These are phyloP conservation scores for Saussurea involucrata DNA, from an alignment of 129 eudicot genomes.

Conservation along the genomic window DNA sequence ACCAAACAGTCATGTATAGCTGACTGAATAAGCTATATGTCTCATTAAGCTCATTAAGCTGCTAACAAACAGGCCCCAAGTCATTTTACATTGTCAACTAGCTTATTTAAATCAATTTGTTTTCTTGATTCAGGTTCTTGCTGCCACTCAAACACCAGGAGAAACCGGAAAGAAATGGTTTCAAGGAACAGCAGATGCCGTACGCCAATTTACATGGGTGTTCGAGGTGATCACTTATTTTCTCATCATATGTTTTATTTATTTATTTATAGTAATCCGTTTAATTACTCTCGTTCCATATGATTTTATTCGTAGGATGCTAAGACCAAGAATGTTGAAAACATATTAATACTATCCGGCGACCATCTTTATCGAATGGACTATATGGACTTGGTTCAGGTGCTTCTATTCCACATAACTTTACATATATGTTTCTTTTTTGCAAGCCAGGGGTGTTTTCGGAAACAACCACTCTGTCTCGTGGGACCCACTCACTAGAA, in stretches of 20 bases:
- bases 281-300: not conserved
- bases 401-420: not conserved
- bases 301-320: slow-evolving; percentile 54
- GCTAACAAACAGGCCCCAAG: no score
- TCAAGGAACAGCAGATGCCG: slow-evolving; percentile 95
- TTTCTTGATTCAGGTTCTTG: slow-evolving; percentile 53
- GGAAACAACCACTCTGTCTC: not conserved
- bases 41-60: no score
- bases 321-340: slow-evolving; percentile 70
- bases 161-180: slow-evolving; percentile 88
- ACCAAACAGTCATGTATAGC: no score
- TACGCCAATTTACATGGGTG: slow-evolving; percentile 78
- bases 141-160: slow-evolving; percentile 96
- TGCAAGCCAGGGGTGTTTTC: not conserved
- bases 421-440: not conserved
- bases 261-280: not conserved
- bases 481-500: not conserved
- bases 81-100: not conserved
- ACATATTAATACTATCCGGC: slow-evolving; percentile 75
- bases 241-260: not conserved
- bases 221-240: slow-evolving; percentile 60
- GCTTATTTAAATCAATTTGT: not conserved
- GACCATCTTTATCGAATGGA: slow-evolving; percentile 92
- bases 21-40: no score
- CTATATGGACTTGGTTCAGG: slow-evolving; percentile 95